A percentile compares a stretch with the other conserved stretches of the same genome.
phyloP scores from a whole-genome alignment of 345 rosid species.

The Salix caprea region DNA sequence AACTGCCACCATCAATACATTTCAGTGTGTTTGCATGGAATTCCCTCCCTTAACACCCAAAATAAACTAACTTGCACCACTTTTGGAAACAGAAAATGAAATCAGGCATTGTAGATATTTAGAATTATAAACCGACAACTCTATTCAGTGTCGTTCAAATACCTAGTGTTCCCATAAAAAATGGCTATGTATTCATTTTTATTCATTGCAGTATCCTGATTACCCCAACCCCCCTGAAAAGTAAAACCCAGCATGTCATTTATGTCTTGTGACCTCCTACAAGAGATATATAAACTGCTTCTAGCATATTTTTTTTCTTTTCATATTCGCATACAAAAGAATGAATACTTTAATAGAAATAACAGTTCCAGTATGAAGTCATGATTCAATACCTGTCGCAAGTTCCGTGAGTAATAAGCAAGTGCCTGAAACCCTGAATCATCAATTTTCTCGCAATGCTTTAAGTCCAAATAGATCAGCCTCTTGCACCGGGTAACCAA shows the following conservation, averaged over 20 bases:
- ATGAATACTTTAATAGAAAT: not conserved
- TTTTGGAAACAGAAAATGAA: not conserved
- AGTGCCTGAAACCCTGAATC: slow-evolving; percentile 79
- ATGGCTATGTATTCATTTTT: not conserved
- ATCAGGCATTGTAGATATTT: not conserved
- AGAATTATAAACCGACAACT: not conserved
- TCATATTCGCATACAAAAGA: not conserved
- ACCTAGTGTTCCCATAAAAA: not conserved
- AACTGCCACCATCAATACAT: slow-evolving; percentile 53
- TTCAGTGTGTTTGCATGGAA: not conserved
- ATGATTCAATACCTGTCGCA: slow-evolving; percentile 62
- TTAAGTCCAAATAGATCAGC: slow-evolving; percentile 66
- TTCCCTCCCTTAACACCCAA: not conserved
- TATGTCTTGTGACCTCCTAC: not conserved
- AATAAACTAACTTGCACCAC: not conserved
- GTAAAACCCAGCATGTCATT: not conserved
- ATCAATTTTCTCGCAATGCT: slow-evolving; percentile 62
- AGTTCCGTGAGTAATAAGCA: slow-evolving; percentile 56
- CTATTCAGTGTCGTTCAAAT: not conserved
- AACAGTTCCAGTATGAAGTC: not conserved
- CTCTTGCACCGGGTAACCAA: slow-evolving; percentile 58
- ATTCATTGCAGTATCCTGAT: not conserved
- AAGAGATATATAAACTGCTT: not conserved
- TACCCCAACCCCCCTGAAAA: not conserved
- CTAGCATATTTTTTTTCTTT: not conserved